Evolutionary conservation across 2,329 filamentous ascomycete species (phyloP).

Genomic region (Pestalotiopsis sp.): DNA sequence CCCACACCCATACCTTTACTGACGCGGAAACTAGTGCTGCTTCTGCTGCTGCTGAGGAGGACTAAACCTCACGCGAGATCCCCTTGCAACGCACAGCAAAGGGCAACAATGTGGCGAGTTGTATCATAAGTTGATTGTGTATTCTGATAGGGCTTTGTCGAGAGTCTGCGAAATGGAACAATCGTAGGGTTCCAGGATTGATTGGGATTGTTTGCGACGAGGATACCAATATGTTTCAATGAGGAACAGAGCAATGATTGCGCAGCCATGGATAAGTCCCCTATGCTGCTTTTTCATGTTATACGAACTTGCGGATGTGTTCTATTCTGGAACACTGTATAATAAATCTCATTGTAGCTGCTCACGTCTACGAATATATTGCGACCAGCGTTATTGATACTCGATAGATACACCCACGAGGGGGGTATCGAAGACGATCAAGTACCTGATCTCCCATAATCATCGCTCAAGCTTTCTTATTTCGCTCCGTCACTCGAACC

Average conservation of each 20-base stretch:
- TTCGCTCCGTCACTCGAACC: slow-evolving; percentile 6
- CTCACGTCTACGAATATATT: too few species aligned
- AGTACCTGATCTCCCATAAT: too few species aligned
- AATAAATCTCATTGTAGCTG: too few species aligned
- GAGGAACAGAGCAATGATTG: not conserved
- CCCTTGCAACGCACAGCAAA: not conserved
- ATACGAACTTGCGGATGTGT: too few species aligned
- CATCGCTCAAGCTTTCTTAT: not conserved
- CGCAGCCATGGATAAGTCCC: not conserved
- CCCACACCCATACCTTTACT: not conserved
- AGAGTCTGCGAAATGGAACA: not conserved
- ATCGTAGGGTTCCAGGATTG: not conserved
- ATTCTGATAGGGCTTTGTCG: not conserved
- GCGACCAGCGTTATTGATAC: too few species aligned
- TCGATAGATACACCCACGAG: too few species aligned
- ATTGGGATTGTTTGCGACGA: not conserved
- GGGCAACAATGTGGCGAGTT: not conserved
- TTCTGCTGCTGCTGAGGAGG: not conserved
- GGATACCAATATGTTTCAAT: slow-evolving; percentile 4
- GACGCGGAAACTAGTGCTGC: not conserved
- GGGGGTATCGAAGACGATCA: too few species aligned
- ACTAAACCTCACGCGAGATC: not conserved
- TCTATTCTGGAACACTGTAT: too few species aligned
- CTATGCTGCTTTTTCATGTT: not conserved
- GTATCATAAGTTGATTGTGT: not conserved